Evolutionary conservation across 805 yeast species (phyloP), one percentile per base, ranked within the genome.

Genomic region (Saccharomycopsis fibuligera): DNA sequence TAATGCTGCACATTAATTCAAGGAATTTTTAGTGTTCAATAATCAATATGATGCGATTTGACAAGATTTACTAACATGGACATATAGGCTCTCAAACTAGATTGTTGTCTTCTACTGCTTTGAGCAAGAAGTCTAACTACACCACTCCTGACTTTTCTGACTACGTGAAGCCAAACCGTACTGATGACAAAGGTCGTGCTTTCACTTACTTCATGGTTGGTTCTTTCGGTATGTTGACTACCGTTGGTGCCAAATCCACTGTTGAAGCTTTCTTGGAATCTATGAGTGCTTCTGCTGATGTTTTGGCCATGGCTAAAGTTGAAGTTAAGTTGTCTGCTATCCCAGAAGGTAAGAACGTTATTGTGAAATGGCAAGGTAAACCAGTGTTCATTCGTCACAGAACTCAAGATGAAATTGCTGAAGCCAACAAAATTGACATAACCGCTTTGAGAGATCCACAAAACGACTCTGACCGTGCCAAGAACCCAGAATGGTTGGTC

Each of bases 301-400:
- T 93, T 53, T 79, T 93, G 73, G 99, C 99, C 54, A 83, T 93
- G 96, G 99, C 99, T 61, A 93, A 93, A 76, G 96, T 91, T 62
- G 99, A 93, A 76, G 96, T 93, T 60, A 90, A 86, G 68, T 81
- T 93, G 62, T 80, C 83, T 50, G 85, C 87, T 56, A 88, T 93
- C 57, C 99, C 99, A 62, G 88, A 83, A 68, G 98, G 98, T 72
- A 91, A 91, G 78, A 93, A 93, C 72, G 95, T 93, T 57, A 87
- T 93, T 64, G 96, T 93, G 60, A 93, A 93, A 74, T 93, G 99
- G 99, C 96, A 95, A 74, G 99, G 99, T 74, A 93, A 93, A 78
- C 99, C 99, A 58, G 96, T 93, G 58, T 93, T 93, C 74, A 89
- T 93, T 69, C 91, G 99, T 79, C 99, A 93, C 80, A 86, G 99